Conservation (phyloP, 2,329 filamentous ascomycete species). For the Orbilia quercus region DNA sequence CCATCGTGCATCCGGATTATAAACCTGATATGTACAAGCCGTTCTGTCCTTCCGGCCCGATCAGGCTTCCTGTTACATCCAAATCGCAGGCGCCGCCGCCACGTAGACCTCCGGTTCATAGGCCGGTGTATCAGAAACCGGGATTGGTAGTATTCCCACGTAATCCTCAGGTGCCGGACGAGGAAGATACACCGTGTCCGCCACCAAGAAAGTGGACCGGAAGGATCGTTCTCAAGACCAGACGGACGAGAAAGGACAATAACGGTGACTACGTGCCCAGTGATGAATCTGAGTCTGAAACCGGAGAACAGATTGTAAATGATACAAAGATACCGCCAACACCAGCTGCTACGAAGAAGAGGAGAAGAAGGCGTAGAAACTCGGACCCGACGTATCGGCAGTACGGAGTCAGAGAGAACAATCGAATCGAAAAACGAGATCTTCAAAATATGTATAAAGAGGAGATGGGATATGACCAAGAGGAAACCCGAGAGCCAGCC, state of each 20-base stretch:
- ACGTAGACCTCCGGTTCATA: not conserved
- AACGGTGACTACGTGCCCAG: constrained; percentile 30
- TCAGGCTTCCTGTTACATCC: constrained; percentile 7
- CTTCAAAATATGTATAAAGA: constrained; percentile 28
- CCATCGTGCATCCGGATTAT: constrained; percentile 20
- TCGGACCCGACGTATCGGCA: constrained; percentile 45
- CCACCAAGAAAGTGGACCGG: constrained; percentile 10
- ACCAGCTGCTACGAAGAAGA: constrained; percentile 11
- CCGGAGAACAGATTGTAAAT: not conserved
- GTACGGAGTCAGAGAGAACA: constrained; percentile 42
- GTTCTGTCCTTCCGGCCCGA: not conserved
- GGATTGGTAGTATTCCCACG: constrained; percentile 23
- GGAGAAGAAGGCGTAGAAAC: constrained; percentile 19
- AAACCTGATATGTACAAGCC: constrained; percentile 1
- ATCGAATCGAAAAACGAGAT: constrained; percentile 41
- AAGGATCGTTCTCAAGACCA: constrained; percentile 12
- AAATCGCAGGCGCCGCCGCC: not conserved
- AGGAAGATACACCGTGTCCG: constrained; percentile 39
- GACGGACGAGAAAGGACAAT: constrained; percentile 5
- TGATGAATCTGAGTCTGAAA: constrained; percentile 21
- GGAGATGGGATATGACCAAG: not conserved
- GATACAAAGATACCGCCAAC: not conserved
- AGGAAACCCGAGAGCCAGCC: not conserved
- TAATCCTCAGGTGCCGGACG: not conserved
- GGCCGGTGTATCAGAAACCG: constrained; percentile 23